A percentile compares a stretch with the other conserved stretches of the same genome.
phyloP scores from a whole-genome alignment of 139 green algal genomes.

The Chlorella sp. region DNA sequence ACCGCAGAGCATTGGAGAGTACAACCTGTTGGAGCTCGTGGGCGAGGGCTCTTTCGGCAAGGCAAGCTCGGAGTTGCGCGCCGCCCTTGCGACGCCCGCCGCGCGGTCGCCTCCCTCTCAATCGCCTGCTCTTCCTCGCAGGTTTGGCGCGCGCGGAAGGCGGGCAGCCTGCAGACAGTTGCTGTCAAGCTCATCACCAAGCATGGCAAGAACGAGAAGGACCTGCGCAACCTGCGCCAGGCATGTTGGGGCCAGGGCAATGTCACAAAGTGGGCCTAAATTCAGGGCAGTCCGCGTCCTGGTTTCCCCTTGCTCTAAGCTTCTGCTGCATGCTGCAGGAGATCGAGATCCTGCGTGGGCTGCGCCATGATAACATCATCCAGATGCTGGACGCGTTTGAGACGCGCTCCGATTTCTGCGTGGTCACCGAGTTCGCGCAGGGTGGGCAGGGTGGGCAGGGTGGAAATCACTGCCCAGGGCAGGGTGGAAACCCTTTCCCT shows the following conservation, averaged over 20 bases:
- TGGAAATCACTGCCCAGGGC: no score
- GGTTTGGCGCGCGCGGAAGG: slow-evolving; percentile 93
- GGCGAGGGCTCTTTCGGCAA: slow-evolving; percentile 97
- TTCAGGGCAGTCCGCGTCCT: no score
- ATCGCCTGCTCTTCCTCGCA: slow-evolving; percentile 36
- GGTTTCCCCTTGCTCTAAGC: no score
- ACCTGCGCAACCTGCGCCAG: slow-evolving; percentile 91
- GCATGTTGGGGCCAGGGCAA: no score
- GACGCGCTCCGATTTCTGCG: slow-evolving; percentile 93
- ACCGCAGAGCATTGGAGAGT: slow-evolving; percentile 96
- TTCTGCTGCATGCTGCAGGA: slow-evolving; percentile 63
- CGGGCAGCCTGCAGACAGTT: slow-evolving; percentile 89
- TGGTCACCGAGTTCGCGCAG: slow-evolving; percentile 97
- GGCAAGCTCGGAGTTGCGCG: slow-evolving; percentile 31
- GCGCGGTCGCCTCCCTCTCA: background rate
- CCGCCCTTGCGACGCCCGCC: background rate
- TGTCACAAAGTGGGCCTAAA: no score
- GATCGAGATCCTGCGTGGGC: slow-evolving; percentile 87
- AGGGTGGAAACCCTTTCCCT: background rate
- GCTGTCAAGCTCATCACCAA: slow-evolving; percentile 99
- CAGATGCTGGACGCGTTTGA: slow-evolving; percentile 89
- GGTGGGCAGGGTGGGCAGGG: slow-evolving; percentile 28
- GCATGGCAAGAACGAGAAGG: slow-evolving; percentile 90
- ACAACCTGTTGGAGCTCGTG: slow-evolving; percentile 91
- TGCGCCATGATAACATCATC: slow-evolving; percentile 80